These are phyloP conservation scores for Sporothrix mexicana DNA, from an alignment of 2,329 filamentous ascomycete genomes.

Conservation along the genomic window DNA sequence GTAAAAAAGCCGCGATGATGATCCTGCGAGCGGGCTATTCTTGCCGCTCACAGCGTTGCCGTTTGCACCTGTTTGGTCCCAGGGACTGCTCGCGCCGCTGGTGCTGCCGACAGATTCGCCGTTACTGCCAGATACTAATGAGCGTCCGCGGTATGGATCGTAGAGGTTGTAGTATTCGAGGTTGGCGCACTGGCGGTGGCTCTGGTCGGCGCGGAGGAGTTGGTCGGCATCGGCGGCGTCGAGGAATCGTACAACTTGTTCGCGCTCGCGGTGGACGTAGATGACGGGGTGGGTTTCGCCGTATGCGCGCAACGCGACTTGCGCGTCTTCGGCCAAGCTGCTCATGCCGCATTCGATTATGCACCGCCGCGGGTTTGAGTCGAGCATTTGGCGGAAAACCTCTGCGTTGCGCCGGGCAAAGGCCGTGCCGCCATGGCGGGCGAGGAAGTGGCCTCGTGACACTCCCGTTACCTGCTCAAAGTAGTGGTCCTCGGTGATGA, in stretches of 20 bases:
- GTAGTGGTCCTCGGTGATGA: conserved; percentile 71
- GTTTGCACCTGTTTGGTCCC: neutral
- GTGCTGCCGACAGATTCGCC: conserved; percentile 4
- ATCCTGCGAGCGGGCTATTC: conserved; percentile 45
- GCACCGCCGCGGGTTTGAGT: conserved; percentile 62
- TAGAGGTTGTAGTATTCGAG: conserved; percentile 75
- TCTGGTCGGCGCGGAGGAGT: conserved; percentile 60
- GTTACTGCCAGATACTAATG: conserved; percentile 39
- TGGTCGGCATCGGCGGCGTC: conserved; percentile 59
- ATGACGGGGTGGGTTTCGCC: conserved; percentile 70
- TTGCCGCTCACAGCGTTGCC: neutral
- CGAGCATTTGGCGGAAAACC: conserved; percentile 66
- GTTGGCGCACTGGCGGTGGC: conserved; percentile 69
- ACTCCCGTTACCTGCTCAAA: conserved; percentile 70
- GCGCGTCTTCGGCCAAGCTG: conserved; percentile 65
- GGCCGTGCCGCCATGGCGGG: conserved; percentile 63
- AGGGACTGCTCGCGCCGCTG: conserved; percentile 36
- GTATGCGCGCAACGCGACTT: conserved; percentile 63
- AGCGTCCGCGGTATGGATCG: conserved; percentile 48
- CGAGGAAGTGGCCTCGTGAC: conserved; percentile 64
- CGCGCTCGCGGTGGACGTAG: conserved; percentile 69
- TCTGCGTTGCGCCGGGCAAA: conserved; percentile 68
- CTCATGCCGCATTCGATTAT: conserved; percentile 73
- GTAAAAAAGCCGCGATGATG: conserved; percentile 63
- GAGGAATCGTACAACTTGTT: conserved; percentile 65